Evolutionary conservation across 2,329 filamentous ascomycete species (phyloP), one percentile per base, ranked within the genome.

Genomic region (Apiospora marii): DNA sequence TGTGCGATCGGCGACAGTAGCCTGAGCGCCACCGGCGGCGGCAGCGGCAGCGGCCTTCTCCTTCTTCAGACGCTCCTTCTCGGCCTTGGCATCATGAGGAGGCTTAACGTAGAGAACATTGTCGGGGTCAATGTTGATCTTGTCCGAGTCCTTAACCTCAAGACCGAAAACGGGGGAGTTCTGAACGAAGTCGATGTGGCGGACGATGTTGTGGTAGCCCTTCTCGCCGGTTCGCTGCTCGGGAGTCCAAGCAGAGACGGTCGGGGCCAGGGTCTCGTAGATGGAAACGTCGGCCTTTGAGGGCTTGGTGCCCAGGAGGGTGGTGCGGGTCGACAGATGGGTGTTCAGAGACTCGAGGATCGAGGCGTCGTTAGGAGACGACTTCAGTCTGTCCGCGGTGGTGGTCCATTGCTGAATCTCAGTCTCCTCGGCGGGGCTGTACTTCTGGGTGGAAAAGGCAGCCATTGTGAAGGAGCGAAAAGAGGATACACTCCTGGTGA

Each of bases 51-150:
- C 88, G 1, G 89, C 89, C 88, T 98, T 98, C 85, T 97, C 95
- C 87, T 97, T 97, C 92, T 98, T 98, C 84, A 96, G 90, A 68
- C 93, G 91, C 88, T 98, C 95, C 87, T 98, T 98, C 88, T 98
- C 96, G 72, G 95, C 95, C 88, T 97, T 97, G 78, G 93, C 91
- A 77, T 98, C 95, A 74, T 96, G 91, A 27, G 93, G 93, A 77
- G 96, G 96, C 85, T 96, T 96, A 78, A 95, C 92, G 82, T 95
- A 95, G 75, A 94, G 88, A 73, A 98, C 90, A 78, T 95, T 92
- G 78, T 95, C 91, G 69, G 90, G 85, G 82, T 98, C 92, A 77
- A 98, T 89, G 76, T 85, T 85, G 79, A 98, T 85, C 87, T 96
- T 98, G 80, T 96, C 91, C 70, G 85, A 87, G 19, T 92, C 90